A percentile compares a stretch with the other conserved stretches of the same genome.
phyloP scores from a whole-genome alignment of 129 eudicot species.

The Tanacetum coccineum region DNA sequence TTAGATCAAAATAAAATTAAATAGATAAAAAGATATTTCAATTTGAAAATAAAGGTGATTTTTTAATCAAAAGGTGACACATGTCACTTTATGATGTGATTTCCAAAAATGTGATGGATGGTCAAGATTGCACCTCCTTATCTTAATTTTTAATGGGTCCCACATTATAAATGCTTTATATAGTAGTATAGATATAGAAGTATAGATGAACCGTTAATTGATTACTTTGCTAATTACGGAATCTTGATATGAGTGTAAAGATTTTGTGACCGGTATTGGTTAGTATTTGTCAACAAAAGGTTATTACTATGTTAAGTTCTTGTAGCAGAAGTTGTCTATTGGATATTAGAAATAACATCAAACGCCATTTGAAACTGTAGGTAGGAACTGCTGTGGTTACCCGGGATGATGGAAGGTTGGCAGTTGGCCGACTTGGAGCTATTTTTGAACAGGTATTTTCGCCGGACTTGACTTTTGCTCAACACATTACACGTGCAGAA shows the following conservation, averaged over 20 bases:
- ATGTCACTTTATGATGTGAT: too few species aligned
- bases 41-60: too few species aligned
- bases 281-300: slow-evolving; percentile 12
- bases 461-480: neutral
- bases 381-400: slow-evolving; percentile 97
- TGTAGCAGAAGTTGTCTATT: slow-evolving; percentile 11
- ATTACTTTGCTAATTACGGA: neutral
- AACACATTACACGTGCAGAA: neutral
- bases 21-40: too few species aligned
- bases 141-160: too few species aligned
- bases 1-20: too few species aligned
- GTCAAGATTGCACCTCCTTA: too few species aligned
- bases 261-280: neutral
- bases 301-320: slow-evolving; percentile 11
- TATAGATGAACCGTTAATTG: slow-evolving; percentile 9
- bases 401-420: slow-evolving; percentile 83
- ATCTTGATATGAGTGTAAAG: neutral
- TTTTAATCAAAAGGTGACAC: too few species aligned
- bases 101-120: too few species aligned
- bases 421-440: slow-evolving; percentile 90
- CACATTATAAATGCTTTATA: too few species aligned
- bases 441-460: slow-evolving; percentile 73
- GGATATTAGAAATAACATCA: slow-evolving; percentile 2
- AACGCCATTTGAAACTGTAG: slow-evolving; percentile 28
- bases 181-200: too few species aligned